Percentiles rank a stretch among this genome's conserved stretches.
These are phyloP conservation scores for Pelargonium cotyledonis DNA, from an alignment of 441 rosid species.

Conservation along the genomic window DNA sequence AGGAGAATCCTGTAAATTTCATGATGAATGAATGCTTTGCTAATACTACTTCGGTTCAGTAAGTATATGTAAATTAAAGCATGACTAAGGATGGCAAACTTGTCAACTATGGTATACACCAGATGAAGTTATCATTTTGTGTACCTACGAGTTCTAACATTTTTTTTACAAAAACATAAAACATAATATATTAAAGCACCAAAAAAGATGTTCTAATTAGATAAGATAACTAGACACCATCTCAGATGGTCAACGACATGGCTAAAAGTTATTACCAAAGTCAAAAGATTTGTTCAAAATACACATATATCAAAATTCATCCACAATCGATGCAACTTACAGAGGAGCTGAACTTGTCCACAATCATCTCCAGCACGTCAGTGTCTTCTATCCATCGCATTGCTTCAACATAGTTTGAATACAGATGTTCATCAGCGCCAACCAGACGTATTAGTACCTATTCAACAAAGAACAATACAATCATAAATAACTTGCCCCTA, in stretches of 20 bases:
- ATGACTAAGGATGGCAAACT: neutral
- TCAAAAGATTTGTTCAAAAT: neutral
- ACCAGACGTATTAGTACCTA: slow-evolving; percentile 81
- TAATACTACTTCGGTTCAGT: neutral
- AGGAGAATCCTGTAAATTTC: slow-evolving; percentile 56
- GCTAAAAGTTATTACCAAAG: neutral
- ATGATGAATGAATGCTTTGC: slow-evolving; percentile 2
- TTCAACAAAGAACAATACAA: slow-evolving; percentile 17
- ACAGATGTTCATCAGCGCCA: slow-evolving; percentile 88
- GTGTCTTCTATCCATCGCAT: slow-evolving; percentile 91
- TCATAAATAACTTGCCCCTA: neutral
- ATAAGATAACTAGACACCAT: neutral
- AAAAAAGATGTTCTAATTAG: neutral
- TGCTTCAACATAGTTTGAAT: slow-evolving; percentile 56
- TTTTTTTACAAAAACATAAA: neutral
- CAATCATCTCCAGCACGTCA: slow-evolving; percentile 83
- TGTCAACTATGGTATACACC: neutral
- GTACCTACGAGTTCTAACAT: neutral
- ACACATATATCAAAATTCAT: neutral
- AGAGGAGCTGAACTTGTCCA: slow-evolving; percentile 61
- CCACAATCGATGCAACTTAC: neutral
- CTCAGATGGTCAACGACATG: neutral
- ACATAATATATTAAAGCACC: neutral
- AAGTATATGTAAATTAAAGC: neutral
- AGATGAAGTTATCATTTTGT: neutral